Conservation (phyloP, 495 filamentous ascomycete species). For the Daldinia vernicosa region DNA sequence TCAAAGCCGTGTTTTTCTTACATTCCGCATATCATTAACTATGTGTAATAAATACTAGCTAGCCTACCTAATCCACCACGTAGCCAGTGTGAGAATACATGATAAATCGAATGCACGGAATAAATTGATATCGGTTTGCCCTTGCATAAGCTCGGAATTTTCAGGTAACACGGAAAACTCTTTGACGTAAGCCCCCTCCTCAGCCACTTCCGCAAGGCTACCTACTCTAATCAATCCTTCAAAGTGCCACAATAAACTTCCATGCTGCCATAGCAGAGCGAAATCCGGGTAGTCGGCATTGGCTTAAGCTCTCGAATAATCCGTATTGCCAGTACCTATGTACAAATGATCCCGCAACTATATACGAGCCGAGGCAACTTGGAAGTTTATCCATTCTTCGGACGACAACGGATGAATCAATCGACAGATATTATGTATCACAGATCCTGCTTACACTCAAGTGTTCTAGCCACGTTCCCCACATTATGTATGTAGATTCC, state of each 20-base stretch:
- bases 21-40: not conserved
- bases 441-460: not conserved
- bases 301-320: not conserved
- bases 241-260: not conserved
- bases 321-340: not conserved
- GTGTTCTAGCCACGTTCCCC: constrained; percentile 22
- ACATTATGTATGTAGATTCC: constrained; percentile 16
- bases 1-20: not conserved
- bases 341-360: not conserved
- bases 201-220: constrained; percentile 35
- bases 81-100: not conserved
- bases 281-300: constrained; percentile 2
- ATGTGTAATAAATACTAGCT: not conserved
- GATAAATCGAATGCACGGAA: not conserved
- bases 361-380: not conserved
- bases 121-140: constrained; percentile 19
- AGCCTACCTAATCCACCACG: not conserved
- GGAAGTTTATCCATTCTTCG: not conserved
- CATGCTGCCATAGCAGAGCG: no score
- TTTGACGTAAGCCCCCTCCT: constrained; percentile 31
- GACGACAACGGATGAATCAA: not conserved
- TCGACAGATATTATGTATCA: not conserved
- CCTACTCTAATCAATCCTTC: constrained; percentile 20
- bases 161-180: constrained; percentile 21
- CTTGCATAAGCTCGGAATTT: constrained; percentile 28